Conservation (phyloP, 225 moss, liverwort and hornwort genomes). For the Sphagnum contortum region DNA sequence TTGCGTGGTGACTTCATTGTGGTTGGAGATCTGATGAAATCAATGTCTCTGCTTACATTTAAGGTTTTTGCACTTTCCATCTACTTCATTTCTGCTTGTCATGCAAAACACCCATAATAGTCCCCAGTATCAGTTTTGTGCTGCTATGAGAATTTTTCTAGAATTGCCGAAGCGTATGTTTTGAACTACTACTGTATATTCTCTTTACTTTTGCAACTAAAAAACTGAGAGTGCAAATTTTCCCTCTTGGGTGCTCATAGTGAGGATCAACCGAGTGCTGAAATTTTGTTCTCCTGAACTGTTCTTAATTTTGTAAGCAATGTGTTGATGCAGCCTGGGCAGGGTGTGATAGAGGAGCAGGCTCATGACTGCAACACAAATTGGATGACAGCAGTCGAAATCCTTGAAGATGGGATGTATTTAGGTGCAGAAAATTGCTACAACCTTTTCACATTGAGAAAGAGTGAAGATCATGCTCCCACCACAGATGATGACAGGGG, state of each 20-base stretch:
- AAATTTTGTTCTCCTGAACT: no score
- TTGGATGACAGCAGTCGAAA: constrained; percentile 96
- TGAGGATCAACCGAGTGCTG: no score
- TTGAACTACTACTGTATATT: no score
- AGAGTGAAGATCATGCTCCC: constrained; percentile 61
- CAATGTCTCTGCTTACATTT: constrained; percentile 88
- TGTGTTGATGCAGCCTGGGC: constrained; percentile 57
- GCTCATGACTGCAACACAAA: constrained; percentile 91
- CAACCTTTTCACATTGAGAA: constrained; percentile 87
- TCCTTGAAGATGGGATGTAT: constrained; percentile 87
- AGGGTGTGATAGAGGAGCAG: constrained; percentile 90
- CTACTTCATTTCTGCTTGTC: background rate
- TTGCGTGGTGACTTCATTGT: constrained; percentile 94
- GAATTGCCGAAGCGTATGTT: no score
- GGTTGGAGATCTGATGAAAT: constrained; percentile 95
- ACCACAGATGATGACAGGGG: constrained; percentile 98
- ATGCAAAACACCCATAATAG: no score
- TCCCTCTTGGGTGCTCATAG: no score
- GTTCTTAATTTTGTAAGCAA: no score
- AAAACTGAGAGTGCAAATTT: no score
- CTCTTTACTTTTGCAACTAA: no score
- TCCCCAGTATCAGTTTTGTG: no score
- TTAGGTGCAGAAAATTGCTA: constrained; percentile 91
- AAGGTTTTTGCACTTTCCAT: constrained; percentile 32
- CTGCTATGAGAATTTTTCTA: no score